Base-by-base conservation (phyloP, 2,329 filamentous ascomycete genomes). In the Nothophaeocryptopus gaeumannii region DNA sequence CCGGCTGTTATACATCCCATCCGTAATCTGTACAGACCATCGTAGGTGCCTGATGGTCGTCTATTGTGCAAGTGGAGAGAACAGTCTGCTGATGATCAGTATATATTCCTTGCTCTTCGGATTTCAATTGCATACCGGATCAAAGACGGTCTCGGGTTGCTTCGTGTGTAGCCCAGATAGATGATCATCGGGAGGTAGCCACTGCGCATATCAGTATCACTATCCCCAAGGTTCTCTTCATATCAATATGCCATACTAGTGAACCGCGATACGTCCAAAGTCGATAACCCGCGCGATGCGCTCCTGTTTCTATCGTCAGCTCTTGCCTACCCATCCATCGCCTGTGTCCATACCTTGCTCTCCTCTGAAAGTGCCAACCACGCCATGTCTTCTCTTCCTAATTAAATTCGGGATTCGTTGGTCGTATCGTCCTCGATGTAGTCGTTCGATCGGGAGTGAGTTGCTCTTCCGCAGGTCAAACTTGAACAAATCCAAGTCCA, bases 261-360 rank as follows among this genome's bases (percentile, higher is more conserved):
- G 93, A 68, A 99, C 87, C 53, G 88, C 90, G 65, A 96, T 85
- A 67, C 91, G 84, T 56, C 90, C 93, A 71, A 96, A 78, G 74
- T 97, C 93, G 71, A 99, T 93, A 76, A 97, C 81, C 79, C 91
- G 92, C 67, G 88, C 85, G 74, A 99, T 96, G 79, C 93, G 90
- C 85, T 99, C 93, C 92, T 96, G 64, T 47, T 45, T 29, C 5
- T 15, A 15, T 7, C 32, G 58, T 73, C 37, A 71, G 66, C 45
- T 40, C 16, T n/a, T 37, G 33, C 36, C 20, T 36, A 9, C 13
- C 32, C 33, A 4, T 37, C 33, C 38, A 5, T 31, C 31, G 15
- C 10, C 15, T 8, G 14, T 13, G 29, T 45, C 40, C 70, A 60
- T 69, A 95, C 92, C 86, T 97, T 97, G 68, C 91, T 90, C 78